Percentiles rank a stretch among this genome's conserved stretches.
Conservation (phyloP, 257 asterid species). For the Apocynum venetum region DNA sequence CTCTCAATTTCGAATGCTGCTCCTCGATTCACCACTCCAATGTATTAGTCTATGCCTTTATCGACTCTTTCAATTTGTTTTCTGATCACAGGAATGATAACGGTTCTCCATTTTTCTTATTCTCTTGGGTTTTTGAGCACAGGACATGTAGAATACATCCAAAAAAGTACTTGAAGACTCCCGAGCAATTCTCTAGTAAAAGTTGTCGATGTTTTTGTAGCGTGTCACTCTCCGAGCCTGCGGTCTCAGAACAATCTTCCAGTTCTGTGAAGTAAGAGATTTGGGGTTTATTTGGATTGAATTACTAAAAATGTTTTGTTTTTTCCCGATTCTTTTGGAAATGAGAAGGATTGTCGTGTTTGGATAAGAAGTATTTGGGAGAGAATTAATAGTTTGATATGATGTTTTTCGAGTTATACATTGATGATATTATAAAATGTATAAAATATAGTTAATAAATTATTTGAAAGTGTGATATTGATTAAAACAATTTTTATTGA, state of each 20-base stretch:
- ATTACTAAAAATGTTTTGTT: too few relatives aligned
- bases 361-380: too few relatives aligned
- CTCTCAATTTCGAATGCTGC: conserved; percentile 44
- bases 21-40: conserved; percentile 50
- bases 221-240: conserved; percentile 48
- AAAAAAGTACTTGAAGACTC: conserved; percentile 34
- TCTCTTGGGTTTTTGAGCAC: conserved; percentile 14
- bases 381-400: too few relatives aligned
- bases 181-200: conserved; percentile 21
- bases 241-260: conserved; percentile 44
- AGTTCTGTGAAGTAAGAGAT: conserved; percentile 46
- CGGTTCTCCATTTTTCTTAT: neutral
- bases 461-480: too few relatives aligned
- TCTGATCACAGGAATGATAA: neutral
- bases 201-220: conserved; percentile 53
- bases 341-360: too few relatives aligned
- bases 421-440: too few relatives aligned
- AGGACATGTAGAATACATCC: conserved; percentile 37
- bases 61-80: neutral
- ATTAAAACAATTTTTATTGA: too few relatives aligned
- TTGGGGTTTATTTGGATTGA: too few relatives aligned
- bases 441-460: too few relatives aligned
- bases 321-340: too few relatives aligned
- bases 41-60: conserved; percentile 17
- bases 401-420: too few relatives aligned